Evolutionary conservation across 2,329 filamentous ascomycete species (phyloP), one percentile per base, ranked within the genome.

Genomic region (Pseudogymnoascus sp.): DNA sequence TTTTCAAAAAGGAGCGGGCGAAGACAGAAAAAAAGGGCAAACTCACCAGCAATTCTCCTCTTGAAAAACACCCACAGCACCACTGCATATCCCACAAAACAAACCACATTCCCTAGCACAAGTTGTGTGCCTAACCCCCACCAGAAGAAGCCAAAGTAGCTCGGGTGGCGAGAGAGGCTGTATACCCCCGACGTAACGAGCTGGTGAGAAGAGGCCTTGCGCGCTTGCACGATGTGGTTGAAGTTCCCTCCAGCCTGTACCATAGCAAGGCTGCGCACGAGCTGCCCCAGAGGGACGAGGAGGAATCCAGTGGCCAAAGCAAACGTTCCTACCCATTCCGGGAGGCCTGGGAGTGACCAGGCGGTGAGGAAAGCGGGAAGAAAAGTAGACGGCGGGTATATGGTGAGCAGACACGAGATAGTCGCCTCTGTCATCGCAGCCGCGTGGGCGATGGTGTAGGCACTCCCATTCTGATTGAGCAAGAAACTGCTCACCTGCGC

Each of bases 101-200:
- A 96, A 2, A 96, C 66, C 7, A 82, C 75, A 74, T 99, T 99
- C 16, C 93, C 93, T 65, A 97, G 79, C 60, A 96, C 84, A 43
- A 97, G 71, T 78, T 99, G 94, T 11, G 92, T 96, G 4, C 94
- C 94, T n/a, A 97, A 70, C 0, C 90, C 91, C 93, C 93, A 99
- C 86, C 91, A 97, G 75, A 96, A 99, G 77, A 97, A 99, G 3
- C 93, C 94, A 77, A 97, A 97, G 75, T 99, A 99, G 62, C 88
- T 89, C 11, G 94, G 94, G 74, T 99, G 94, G 22, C 94, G 79
- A 59, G 95, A 77, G 47, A 81, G 73, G 6, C 78, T 77, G 73
- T 97, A 99, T 34, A 97, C 77, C 0, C 94, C 94, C 28, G 78
- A 78, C 0, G 88, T 96, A 2, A 99, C 89, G n/a, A 99, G 81